Evolutionary conservation across 2,329 filamentous ascomycete genomes (phyloP), one percentile per base, ranked within the genome.

Genomic region (Colletotrichum endophyticum): DNA sequence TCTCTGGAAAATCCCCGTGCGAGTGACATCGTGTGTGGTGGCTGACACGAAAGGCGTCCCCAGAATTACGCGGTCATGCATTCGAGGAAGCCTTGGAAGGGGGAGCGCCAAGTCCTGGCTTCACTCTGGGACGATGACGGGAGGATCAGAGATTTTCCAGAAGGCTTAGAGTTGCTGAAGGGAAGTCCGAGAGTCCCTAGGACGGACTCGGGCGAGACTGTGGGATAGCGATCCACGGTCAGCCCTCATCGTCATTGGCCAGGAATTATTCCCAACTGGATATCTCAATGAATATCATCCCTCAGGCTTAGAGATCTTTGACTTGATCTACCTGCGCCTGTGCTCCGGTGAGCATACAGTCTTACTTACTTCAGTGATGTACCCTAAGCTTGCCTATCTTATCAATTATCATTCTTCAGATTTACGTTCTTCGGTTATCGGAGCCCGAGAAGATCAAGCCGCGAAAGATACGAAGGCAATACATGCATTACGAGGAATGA

Each of bases 61-160:
- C 66, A 84, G 82, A 84, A 84, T 61, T 84, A 82, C 63, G 83
- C 82, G 8, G 82, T 83, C 2, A 80, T 83, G 79, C 83, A 84
- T 73, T 84, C 83, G 2, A 78, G 83, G 3, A 73, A 66, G 6
- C 78, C 83, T 1, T 85, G 83, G 83, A 80, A 78, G 19, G 82
- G 83, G 0, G 77, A 80, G 16, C 81, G 83, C 66, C 79, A 78
- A 44, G 81, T 85, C 6, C 69, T 84, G 2, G 82, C 84, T 8
- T 82, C 82, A 4, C 72, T 84, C 15, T 84, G 82, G 82, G 80
- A 84, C 44, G 78, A 80, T 15, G 75, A 79, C 13, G 78, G 70
- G 11, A 79, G 82, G 49, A 74, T 83, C 27, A 78, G 72, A 4
- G 82, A 82, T 66, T 83, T 79, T 70, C 56, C 76, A 15, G 79